These are phyloP conservation scores for Acacia crassicarpa DNA, from an alignment of 306 rosid species.

Conservation along the genomic window DNA sequence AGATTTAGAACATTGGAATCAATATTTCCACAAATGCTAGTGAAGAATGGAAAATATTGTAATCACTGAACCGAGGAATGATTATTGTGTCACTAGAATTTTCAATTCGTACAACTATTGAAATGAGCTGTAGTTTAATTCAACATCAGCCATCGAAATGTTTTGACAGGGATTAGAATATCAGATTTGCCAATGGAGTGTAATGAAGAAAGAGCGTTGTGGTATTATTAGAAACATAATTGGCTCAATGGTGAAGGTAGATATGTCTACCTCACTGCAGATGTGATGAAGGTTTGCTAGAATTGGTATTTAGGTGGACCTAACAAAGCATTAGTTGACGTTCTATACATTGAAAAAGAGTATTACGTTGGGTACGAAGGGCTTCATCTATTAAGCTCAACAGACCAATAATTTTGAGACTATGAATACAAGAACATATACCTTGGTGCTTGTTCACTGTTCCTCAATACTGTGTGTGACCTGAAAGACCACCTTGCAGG, in stretches of 20 bases:
- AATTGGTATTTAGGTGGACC: background rate
- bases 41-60: background rate
- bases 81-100: background rate
- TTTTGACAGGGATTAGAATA: background rate
- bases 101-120: background rate
- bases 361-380: background rate
- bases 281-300: background rate
- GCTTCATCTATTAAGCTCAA: background rate
- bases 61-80: background rate
- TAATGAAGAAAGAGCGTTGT: background rate
- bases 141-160: background rate
- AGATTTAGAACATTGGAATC: background rate
- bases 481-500: conserved; percentile 90
- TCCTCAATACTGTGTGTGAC: conserved; percentile 88
- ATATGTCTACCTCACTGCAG: background rate
- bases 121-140: background rate
- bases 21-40: background rate
- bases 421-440: conserved; percentile 35
- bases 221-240: background rate
- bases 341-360: background rate
- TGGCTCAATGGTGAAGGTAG: background rate
- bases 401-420: background rate
- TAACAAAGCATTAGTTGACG: background rate
- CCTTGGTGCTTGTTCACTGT: conserved; percentile 92
- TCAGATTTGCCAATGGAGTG: background rate